These are phyloP conservation scores for Starmerella riodocensis DNA, from an alignment of 805 yeast species.

Conservation along the genomic window DNA sequence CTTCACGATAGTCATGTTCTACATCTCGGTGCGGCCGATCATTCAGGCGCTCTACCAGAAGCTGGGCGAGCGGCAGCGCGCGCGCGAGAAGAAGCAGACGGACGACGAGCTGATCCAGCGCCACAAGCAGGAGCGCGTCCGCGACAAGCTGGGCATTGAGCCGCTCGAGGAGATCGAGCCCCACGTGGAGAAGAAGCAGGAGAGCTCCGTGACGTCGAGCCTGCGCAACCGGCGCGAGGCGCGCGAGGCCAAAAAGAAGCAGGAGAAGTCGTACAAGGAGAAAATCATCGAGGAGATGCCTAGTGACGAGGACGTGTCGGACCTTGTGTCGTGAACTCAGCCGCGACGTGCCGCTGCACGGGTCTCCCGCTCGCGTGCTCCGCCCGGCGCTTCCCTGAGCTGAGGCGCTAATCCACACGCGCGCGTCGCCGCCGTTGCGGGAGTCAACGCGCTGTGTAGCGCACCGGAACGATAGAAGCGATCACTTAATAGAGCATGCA, in stretches of 20 bases:
- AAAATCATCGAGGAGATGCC: conserved; percentile 22
- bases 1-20: conserved; percentile 22
- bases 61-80: conserved; percentile 21
- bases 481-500: no score
- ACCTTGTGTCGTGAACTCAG: conserved; percentile 18
- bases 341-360: no score
- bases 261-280: conserved; percentile 4
- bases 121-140: conserved; percentile 21
- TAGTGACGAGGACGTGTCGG: conserved; percentile 28
- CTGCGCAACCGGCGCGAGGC: background rate
- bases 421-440: no score
- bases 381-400: no score
- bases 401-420: no score
- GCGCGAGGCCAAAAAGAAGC: background rate
- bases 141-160: conserved; percentile 20
- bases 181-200: conserved; percentile 8
- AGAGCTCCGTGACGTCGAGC: background rate
- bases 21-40: conserved; percentile 25
- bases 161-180: conserved; percentile 7
- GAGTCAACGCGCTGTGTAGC: no score
- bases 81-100: conserved; percentile 18
- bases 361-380: no score
- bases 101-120: conserved; percentile 22
- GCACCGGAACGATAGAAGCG: no score
- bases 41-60: conserved; percentile 22